These are phyloP conservation scores for Apiospora arundinis DNA, from an alignment of 2,329 filamentous ascomycete genomes.

Conservation along the genomic window DNA sequence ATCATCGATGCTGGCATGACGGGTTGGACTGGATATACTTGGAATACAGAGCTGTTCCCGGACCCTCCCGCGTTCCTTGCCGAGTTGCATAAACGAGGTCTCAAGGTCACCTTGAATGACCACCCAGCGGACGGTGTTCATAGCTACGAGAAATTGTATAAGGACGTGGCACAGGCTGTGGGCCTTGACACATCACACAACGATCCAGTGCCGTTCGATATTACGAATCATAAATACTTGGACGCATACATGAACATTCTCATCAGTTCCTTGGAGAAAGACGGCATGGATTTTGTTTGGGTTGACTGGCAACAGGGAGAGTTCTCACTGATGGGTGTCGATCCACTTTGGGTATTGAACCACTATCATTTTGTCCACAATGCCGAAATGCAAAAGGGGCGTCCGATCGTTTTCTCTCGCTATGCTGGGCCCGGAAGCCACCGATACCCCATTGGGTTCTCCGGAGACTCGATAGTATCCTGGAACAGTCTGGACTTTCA, in stretches of 20 bases:
- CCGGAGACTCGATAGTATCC: constrained; percentile 64
- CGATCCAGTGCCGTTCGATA: constrained; percentile 62
- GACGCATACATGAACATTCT: constrained; percentile 65
- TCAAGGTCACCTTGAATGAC: constrained; percentile 65
- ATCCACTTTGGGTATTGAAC: constrained; percentile 70
- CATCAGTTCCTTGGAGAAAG: constrained; percentile 59
- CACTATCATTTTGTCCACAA: constrained; percentile 68
- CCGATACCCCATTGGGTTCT: constrained; percentile 70
- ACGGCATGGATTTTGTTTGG: constrained; percentile 71
- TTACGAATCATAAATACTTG: constrained; percentile 58
- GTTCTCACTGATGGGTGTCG: constrained; percentile 59
- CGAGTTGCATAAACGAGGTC: constrained; percentile 55
- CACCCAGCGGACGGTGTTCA: constrained; percentile 67
- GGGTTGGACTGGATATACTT: constrained; percentile 65
- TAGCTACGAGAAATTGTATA: constrained; percentile 61
- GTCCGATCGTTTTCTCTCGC: constrained; percentile 62
- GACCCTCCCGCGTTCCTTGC: constrained; percentile 58
- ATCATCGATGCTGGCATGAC: constrained; percentile 49
- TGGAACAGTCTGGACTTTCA: constrained; percentile 69
- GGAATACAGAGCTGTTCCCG: constrained; percentile 64
- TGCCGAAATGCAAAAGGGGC: constrained; percentile 44
- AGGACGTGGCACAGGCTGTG: constrained; percentile 58
- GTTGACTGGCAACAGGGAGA: constrained; percentile 71
- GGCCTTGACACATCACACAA: constrained; percentile 55
- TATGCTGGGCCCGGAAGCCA: constrained; percentile 69